Evolutionary conservation across 2,329 filamentous ascomycete species (phyloP), one percentile per base, ranked within the genome.

Genomic region (Pseudogymnoascus sp.): DNA sequence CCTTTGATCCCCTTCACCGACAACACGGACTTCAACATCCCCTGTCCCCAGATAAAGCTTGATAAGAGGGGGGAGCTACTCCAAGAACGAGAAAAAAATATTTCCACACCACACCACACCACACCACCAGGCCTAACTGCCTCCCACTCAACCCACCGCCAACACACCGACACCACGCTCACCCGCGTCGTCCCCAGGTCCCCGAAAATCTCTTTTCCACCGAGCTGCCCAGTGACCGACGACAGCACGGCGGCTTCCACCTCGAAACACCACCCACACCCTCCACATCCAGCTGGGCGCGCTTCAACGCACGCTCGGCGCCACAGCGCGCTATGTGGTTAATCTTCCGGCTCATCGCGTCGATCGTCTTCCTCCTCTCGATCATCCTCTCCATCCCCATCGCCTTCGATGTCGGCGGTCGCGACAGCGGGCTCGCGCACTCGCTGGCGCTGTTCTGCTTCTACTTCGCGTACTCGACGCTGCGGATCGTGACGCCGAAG

Each of bases 381-480:
- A 92, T 97, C 76, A 87, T 97, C 73, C 89, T 97, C 74, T 96
- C 92, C 66, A 95, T 99, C 74, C 95, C 95, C 66, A 88, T 99
- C 74, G 91, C 93, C 72, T 97, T 97, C 80, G 95, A 99, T 84
- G 93, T 97, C 72, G 95, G 95, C 74, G 95, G 95, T 66, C 88
- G 91, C 72, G 93, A 95, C 71, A 96, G 92, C 73, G 95, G 95
- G 65, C 83, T 99, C 72, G 93, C 92, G 66, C 97, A 96, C 80
- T 97, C 92, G 73, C 84, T 97, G 62, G 86, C 90, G 59, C 85
- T 97, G 62, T 93, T 93, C 69, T 82, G 84, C 71, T 97, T 96
- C 81, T 97, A 97, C 80, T 88, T 96, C 75, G 77, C 91, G 75
- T 92, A 95, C 78, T 96, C 92, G 63, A 79, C 85, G 66, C 80